phyloP scores from a whole-genome alignment of 108 stramenopile species.

The Halocafeteria seosinensis region DNA sequence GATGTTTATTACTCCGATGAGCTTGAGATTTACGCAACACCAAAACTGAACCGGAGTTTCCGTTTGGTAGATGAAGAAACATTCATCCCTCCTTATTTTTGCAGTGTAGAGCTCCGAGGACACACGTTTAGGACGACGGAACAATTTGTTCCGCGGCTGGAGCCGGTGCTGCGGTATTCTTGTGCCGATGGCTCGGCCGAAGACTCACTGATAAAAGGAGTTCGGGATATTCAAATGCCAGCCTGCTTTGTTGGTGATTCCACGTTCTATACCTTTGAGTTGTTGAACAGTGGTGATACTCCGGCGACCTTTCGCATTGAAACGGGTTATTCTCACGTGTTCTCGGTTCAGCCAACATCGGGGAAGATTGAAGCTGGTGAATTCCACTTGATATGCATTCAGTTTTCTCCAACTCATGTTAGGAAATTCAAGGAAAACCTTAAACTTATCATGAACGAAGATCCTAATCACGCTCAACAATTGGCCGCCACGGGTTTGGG shows the following conservation, averaged over 20 bases:
- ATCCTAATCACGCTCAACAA: neutral
- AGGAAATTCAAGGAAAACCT: neutral
- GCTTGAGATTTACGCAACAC: conserved; percentile 33
- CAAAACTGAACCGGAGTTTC: conserved; percentile 42
- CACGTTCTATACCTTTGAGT: neutral
- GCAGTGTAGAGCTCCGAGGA: conserved; percentile 23
- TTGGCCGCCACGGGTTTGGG: neutral
- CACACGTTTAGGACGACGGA: conserved; percentile 26
- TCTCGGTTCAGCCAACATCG: neutral
- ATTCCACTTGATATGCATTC: neutral
- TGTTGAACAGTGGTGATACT: neutral
- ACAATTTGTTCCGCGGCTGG: conserved; percentile 21
- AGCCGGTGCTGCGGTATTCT: neutral
- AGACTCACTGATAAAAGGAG: no score
- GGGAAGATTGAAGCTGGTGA: neutral
- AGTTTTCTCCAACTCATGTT: neutral
- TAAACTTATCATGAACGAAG: neutral
- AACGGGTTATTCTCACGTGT: neutral
- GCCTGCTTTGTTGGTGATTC: neutral
- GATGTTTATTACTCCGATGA: conserved; percentile 33
- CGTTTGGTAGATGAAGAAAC: conserved; percentile 39
- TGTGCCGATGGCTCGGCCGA: neutral
- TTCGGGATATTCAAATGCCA: neutral
- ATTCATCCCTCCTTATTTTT: conserved; percentile 37
- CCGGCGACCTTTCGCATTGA: neutral